phyloP scores from a whole-genome alignment of 2,329 filamentous ascomycete species.

The Colletotrichum orbiculare region DNA sequence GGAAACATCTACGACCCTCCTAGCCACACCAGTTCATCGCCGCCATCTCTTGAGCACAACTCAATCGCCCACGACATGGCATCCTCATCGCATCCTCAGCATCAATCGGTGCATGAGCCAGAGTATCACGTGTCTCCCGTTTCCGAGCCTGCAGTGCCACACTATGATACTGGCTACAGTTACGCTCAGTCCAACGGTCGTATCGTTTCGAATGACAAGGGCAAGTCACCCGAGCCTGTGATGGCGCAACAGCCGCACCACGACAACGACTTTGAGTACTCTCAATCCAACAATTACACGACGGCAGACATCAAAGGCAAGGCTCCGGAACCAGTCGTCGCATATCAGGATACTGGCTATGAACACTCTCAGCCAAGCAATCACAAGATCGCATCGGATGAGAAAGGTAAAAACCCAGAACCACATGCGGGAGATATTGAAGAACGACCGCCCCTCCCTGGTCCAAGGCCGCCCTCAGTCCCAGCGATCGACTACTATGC shows the following conservation, averaged over 20 bases:
- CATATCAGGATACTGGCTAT: conserved; percentile 3
- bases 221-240: background rate
- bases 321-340: conserved; percentile 7
- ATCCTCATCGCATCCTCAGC: conserved; percentile 1
- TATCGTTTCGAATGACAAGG: background rate
- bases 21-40: conserved; percentile 1
- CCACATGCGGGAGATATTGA: background rate
- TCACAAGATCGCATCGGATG: background rate
- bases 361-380: background rate
- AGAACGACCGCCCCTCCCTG: background rate
- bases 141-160: conserved; percentile 19
- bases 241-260: background rate
- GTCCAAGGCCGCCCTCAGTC: conserved; percentile 7
- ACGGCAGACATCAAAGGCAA: conserved; percentile 16
- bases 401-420: conserved; percentile 6
- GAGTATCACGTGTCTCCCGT: conserved; percentile 15
- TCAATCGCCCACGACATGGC: background rate
- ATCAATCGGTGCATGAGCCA: background rate
- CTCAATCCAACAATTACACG: background rate
- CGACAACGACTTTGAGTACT: background rate
- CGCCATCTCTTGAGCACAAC: conserved; percentile 9
- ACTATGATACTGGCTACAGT: conserved; percentile 6
- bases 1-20: conserved; percentile 27
- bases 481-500: conserved; percentile 29
- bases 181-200: background rate